phyloP scores from a whole-genome alignment of 768 basidiomycete genomes.

The Mycena crocata region DNA sequence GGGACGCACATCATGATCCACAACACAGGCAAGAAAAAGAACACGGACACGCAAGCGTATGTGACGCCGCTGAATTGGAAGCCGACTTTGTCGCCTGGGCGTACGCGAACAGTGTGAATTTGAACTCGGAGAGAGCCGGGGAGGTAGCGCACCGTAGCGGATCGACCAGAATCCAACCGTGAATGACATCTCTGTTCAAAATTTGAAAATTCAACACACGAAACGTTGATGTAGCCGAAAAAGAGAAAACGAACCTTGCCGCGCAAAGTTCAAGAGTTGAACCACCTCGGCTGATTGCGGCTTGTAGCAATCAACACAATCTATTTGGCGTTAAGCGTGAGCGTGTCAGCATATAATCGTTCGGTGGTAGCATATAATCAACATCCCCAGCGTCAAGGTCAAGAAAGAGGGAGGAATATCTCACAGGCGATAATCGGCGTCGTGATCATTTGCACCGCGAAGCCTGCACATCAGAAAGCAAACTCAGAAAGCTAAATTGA shows the following conservation, averaged over 20 bases:
- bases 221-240: too few species aligned
- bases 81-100: conserved; percentile 28
- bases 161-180: conserved; percentile 33
- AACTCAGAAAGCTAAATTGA: neutral
- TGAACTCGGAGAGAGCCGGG: too few species aligned
- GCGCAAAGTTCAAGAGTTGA: conserved; percentile 33
- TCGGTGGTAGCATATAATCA: neutral
- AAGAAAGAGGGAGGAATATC: neutral
- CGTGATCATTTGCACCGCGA: conserved; percentile 35
- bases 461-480: conserved; percentile 12
- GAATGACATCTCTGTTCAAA: conserved; percentile 23
- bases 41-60: conserved; percentile 28
- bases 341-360: too few species aligned
- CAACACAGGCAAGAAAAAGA: conserved; percentile 31
- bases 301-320: conserved; percentile 37
- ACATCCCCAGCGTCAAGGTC: neutral
- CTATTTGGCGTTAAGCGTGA: too few species aligned
- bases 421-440: conserved; percentile 32
- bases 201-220: neutral
- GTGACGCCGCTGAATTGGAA: conserved; percentile 33
- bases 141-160: conserved; percentile 11
- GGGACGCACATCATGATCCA: conserved; percentile 31
- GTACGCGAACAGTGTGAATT: conserved; percentile 34
- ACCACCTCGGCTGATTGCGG: conserved; percentile 35
- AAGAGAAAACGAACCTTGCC: conserved; percentile 22